Percentiles rank a stretch among this genome's conserved stretches.
These are phyloP conservation scores for Hysterium pulicare DNA, from an alignment of 2,329 filamentous ascomycete genomes.

Conservation along the genomic window DNA sequence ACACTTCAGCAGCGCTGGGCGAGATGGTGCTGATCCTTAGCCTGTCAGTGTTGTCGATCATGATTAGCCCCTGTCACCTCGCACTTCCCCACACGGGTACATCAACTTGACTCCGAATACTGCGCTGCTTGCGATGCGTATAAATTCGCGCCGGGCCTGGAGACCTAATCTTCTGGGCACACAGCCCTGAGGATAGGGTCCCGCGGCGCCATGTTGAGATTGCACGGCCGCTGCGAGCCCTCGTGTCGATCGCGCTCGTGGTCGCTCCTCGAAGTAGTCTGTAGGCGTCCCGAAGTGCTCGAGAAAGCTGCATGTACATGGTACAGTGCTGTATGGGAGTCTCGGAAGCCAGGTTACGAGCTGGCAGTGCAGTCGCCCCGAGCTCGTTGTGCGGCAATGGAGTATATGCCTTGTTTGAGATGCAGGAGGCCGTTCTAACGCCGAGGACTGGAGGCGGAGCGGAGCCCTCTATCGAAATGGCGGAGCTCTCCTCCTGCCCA, in stretches of 20 bases:
- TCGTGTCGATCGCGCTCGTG: background rate
- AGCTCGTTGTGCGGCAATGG: background rate
- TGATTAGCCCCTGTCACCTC: constrained; percentile 15
- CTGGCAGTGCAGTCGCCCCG: background rate
- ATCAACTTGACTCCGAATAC: constrained; percentile 5
- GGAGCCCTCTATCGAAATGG: too few relatives aligned
- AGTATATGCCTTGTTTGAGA: background rate
- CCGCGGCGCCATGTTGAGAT: background rate
- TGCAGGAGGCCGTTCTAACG: constrained; percentile 1
- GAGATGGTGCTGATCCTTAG: constrained; percentile 6
- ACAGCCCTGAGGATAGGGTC: constrained; percentile 1
- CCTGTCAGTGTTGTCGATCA: constrained; percentile 13
- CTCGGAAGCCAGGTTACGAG: background rate
- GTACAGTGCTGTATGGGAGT: too few relatives aligned
- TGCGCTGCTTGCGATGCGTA: constrained; percentile 4
- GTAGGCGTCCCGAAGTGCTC: background rate
- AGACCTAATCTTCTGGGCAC: background rate
- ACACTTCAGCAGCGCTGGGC: background rate
- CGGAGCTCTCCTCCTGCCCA: too few relatives aligned
- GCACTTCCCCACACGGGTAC: constrained; percentile 24
- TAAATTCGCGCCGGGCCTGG: constrained; percentile 6
- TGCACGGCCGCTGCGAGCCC: background rate
- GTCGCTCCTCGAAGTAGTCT: background rate
- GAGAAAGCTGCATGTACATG: too few relatives aligned
- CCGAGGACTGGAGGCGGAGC: background rate